Percentiles rank a stretch among this genome's conserved stretches.
Evolutionary conservation across 2,329 filamentous ascomycete genomes (phyloP).

Genomic region (Coniochaeta hoffmannii): DNA sequence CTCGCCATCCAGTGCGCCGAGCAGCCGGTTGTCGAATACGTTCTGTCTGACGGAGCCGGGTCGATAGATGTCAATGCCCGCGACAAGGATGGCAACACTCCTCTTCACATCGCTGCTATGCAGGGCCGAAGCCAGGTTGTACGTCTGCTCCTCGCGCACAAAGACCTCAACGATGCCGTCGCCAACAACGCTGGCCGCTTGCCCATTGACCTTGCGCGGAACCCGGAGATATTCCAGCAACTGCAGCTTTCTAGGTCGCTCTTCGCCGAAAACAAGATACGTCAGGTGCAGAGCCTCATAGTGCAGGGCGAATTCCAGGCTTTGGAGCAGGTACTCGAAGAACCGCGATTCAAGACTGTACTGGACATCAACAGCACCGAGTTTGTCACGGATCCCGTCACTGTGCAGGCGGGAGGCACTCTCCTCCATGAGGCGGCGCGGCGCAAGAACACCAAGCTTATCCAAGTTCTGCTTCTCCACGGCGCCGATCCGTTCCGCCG

Average conservation of each 20-base stretch:
- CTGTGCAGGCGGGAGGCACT: slow-evolving; percentile 78
- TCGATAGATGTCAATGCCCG: slow-evolving; percentile 78
- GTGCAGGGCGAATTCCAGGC: slow-evolving; percentile 64
- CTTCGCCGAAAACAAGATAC: slow-evolving; percentile 80
- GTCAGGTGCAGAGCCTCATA: slow-evolving; percentile 76
- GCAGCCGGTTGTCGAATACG: slow-evolving; percentile 83
- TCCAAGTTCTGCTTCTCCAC: slow-evolving; percentile 84
- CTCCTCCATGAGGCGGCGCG: slow-evolving; percentile 89
- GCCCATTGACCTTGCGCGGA: slow-evolving; percentile 81
- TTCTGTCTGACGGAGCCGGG: slow-evolving; percentile 66
- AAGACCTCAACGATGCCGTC: slow-evolving; percentile 80
- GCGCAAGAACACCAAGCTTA: slow-evolving; percentile 77
- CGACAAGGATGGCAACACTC: slow-evolving; percentile 90
- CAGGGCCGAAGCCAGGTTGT: slow-evolving; percentile 78
- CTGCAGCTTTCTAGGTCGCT: slow-evolving; percentile 84
- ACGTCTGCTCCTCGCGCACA: slow-evolving; percentile 72
- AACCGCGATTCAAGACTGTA: slow-evolving; percentile 76
- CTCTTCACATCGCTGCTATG: slow-evolving; percentile 78
- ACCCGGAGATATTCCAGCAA: slow-evolving; percentile 91
- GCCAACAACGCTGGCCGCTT: slow-evolving; percentile 79
- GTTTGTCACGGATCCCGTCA: slow-evolving; percentile 72
- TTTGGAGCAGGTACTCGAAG: slow-evolving; percentile 73
- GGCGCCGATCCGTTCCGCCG: slow-evolving; percentile 93
- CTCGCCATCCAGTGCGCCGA: slow-evolving; percentile 95
- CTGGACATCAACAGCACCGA: slow-evolving; percentile 91